phyloP scores from a whole-genome alignment of 495 filamentous ascomycete species.

The Penicillium angulare region DNA sequence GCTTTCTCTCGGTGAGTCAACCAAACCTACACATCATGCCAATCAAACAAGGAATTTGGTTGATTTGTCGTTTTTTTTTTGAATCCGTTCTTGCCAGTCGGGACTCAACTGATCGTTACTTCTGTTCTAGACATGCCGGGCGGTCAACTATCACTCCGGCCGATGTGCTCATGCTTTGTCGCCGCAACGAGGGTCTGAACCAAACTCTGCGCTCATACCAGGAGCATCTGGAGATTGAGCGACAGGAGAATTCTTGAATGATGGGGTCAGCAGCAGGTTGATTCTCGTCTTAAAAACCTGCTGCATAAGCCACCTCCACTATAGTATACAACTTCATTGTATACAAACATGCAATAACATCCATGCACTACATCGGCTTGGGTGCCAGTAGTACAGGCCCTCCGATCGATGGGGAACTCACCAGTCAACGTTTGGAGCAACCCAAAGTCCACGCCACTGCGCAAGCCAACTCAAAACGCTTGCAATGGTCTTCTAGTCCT shows the following conservation, averaged over 20 bases:
- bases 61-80: not conserved
- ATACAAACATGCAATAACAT: not conserved
- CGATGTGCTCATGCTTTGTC: slow-evolving; percentile 82
- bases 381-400: no score
- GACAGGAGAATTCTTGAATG: slow-evolving; percentile 20
- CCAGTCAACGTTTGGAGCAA: no score
- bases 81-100: slow-evolving; percentile 6
- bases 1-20: slow-evolving; percentile 66
- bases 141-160: slow-evolving; percentile 75
- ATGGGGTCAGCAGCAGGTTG: not conserved
- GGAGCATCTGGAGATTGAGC: slow-evolving; percentile 46
- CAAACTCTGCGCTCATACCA: slow-evolving; percentile 67
- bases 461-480: no score
- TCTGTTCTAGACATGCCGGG: slow-evolving; percentile 65
- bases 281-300: no score
- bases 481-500: no score
- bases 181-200: slow-evolving; percentile 82
- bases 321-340: not conserved
- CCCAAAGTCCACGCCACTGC: no score
- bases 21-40: not conserved
- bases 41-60: not conserved
- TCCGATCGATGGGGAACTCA: no score
- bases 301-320: not conserved
- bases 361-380: not conserved
- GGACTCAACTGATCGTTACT: slow-evolving; percentile 5